These are phyloP conservation scores for Rhytidhysteron rufulum DNA, from an alignment of 2,329 filamentous ascomycete genomes.

Conservation along the genomic window DNA sequence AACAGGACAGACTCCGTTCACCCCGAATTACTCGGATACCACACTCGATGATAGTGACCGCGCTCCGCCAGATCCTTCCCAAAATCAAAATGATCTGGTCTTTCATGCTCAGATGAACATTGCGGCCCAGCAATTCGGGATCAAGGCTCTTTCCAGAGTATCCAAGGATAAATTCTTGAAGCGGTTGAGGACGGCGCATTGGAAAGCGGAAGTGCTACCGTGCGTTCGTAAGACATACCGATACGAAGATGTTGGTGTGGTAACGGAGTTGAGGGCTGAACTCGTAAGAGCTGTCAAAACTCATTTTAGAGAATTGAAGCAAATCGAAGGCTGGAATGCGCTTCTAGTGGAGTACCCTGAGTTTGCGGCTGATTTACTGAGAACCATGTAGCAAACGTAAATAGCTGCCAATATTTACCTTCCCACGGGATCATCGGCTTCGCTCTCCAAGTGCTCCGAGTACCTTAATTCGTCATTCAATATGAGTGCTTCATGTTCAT, in stretches of 20 bases:
- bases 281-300: constrained; percentile 6
- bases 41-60: not conserved
- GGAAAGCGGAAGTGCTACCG: constrained; percentile 8
- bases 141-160: constrained; percentile 6
- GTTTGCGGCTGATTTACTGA: constrained; percentile 10
- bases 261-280: constrained; percentile 4
- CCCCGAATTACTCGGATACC: too few species aligned
- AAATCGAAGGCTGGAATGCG: constrained; percentile 7
- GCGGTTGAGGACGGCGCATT: constrained; percentile 2
- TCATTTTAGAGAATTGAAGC: constrained; percentile 7
- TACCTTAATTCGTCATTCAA: too few species aligned
- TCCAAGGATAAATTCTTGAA: constrained; percentile 10
- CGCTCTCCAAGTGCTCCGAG: too few species aligned
- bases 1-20: not conserved
- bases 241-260: constrained; percentile 1
- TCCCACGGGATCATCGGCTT: too few species aligned
- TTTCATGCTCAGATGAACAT: constrained; percentile 9
- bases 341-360: constrained; percentile 10
- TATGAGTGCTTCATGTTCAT: not conserved
- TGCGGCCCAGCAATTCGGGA: constrained; percentile 10
- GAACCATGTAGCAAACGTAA: constrained; percentile 6
- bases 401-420: not conserved
- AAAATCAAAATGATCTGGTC: constrained; percentile 7
- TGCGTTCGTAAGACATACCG: constrained; percentile 11
- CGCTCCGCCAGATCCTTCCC: constrained; percentile 2